Conservation (phyloP, 2,329 filamentous ascomycete genomes). For the Podosphaera xanthii region DNA sequence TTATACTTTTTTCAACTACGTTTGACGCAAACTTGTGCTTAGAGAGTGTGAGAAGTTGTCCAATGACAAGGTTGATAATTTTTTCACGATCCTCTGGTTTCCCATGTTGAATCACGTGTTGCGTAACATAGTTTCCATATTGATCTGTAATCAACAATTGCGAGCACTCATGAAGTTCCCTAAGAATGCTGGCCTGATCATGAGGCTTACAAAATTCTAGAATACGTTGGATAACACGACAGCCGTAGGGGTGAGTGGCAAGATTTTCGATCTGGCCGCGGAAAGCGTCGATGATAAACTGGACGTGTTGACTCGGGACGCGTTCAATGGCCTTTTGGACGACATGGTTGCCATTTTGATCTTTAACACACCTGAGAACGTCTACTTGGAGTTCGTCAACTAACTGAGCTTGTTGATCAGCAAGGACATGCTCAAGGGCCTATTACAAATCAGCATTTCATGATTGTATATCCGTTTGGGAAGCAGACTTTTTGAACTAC, state of each 20-base stretch:
- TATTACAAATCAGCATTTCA: slow-evolving; percentile 18
- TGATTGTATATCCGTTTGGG: neutral
- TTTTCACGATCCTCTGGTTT: slow-evolving; percentile 45
- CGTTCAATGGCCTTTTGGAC: slow-evolving; percentile 81
- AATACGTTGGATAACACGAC: slow-evolving; percentile 80
- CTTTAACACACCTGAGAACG: slow-evolving; percentile 55
- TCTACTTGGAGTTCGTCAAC: slow-evolving; percentile 62
- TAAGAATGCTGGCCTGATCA: slow-evolving; percentile 49
- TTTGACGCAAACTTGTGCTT: slow-evolving; percentile 97
- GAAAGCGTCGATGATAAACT: slow-evolving; percentile 68
- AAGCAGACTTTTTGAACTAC: slow-evolving; percentile 70
- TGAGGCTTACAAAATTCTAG: slow-evolving; percentile 57
- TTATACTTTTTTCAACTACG: slow-evolving; percentile 82
- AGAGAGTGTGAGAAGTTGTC: slow-evolving; percentile 50
- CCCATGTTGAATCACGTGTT: slow-evolving; percentile 71
- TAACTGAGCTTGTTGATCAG: slow-evolving; percentile 72
- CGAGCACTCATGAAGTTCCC: slow-evolving; percentile 55
- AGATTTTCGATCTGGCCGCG: slow-evolving; percentile 50
- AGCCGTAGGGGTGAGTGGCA: slow-evolving; percentile 64
- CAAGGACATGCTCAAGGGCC: slow-evolving; percentile 73
- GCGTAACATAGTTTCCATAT: slow-evolving; percentile 90
- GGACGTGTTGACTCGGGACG: slow-evolving; percentile 54
- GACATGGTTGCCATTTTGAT: slow-evolving; percentile 90
- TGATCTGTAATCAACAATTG: slow-evolving; percentile 57
- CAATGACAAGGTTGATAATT: slow-evolving; percentile 52